Conservation (phyloP, 2,329 filamentous ascomycete genomes). For the Aspergillus fumigatus region DNA sequence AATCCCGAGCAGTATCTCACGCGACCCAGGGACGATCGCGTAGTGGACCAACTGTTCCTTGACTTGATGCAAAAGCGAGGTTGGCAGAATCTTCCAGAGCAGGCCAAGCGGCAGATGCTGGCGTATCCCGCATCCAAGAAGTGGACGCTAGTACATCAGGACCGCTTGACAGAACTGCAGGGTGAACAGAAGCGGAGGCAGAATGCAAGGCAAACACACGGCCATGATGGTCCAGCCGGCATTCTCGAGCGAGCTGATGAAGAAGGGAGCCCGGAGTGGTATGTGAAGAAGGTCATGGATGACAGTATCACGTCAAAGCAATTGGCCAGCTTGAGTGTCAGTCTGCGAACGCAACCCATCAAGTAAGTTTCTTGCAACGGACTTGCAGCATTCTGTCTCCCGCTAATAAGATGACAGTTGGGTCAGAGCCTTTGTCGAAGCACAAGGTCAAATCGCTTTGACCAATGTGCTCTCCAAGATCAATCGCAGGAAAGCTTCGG, state of each 20-base stretch:
- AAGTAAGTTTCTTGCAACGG: conserved; percentile 40
- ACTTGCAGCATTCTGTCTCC: not conserved
- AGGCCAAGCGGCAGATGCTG: conserved; percentile 91
- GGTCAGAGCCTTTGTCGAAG: conserved; percentile 95
- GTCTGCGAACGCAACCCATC: conserved; percentile 90
- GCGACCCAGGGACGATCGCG: conserved; percentile 53
- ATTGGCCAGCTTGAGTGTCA: conserved; percentile 88
- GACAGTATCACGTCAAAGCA: conserved; percentile 90
- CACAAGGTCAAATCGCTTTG: conserved; percentile 91
- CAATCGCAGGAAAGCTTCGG: conserved; percentile 76
- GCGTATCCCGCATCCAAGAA: conserved; percentile 93
- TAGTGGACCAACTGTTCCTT: conserved; percentile 88
- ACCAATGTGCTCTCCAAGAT: conserved; percentile 92
- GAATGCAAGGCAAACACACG: conserved; percentile 65
- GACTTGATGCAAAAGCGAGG: conserved; percentile 95
- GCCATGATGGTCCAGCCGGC: conserved; percentile 59
- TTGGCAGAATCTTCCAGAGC: conserved; percentile 94
- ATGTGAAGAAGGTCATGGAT: conserved; percentile 94
- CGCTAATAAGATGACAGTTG: conserved; percentile 50
- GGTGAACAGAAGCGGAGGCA: conserved; percentile 85
- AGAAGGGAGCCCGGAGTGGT: conserved; percentile 96
- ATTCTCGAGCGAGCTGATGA: conserved; percentile 80
- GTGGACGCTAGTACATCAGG: conserved; percentile 95
- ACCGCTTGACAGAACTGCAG: conserved; percentile 88
- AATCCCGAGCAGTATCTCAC: conserved; percentile 38